phyloP scores from a whole-genome alignment of 331 rosid species.

The Rosa hybrid region DNA sequence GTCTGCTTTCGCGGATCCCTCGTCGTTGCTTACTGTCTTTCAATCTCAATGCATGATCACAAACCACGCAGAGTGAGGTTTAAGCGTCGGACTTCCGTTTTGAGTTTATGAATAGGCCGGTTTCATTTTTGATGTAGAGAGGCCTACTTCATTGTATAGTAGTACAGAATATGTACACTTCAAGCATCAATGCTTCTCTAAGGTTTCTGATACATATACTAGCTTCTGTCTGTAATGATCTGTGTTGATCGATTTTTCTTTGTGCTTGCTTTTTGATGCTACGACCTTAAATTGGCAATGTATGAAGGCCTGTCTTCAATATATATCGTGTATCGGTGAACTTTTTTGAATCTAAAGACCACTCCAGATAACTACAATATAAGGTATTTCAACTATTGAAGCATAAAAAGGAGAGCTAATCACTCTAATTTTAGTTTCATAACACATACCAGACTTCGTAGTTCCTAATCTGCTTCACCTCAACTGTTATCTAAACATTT shows the following conservation, averaged over 20 bases:
- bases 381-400: no score
- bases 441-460: not conserved
- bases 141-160: not conserved
- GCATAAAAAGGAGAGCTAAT: not conserved
- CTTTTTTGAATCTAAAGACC: not conserved
- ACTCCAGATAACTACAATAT: no score
- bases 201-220: not conserved
- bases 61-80: slow-evolving; percentile 43
- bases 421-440: not conserved
- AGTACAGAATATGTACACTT: not conserved
- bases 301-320: not conserved
- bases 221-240: not conserved
- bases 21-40: slow-evolving; percentile 52
- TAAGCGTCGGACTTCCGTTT: not conserved
- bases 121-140: not conserved
- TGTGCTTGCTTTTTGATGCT: not conserved
- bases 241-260: not conserved
- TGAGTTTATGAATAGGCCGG: not conserved
- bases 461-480: not conserved
- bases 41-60: slow-evolving; percentile 58
- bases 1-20: slow-evolving; percentile 42
- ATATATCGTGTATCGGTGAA: not conserved
- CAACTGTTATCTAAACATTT: not conserved
- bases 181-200: not conserved
- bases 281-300: no score